These are phyloP conservation scores for Gleditsia sinensis DNA, from an alignment of 306 rosid genomes.

Conservation along the genomic window DNA sequence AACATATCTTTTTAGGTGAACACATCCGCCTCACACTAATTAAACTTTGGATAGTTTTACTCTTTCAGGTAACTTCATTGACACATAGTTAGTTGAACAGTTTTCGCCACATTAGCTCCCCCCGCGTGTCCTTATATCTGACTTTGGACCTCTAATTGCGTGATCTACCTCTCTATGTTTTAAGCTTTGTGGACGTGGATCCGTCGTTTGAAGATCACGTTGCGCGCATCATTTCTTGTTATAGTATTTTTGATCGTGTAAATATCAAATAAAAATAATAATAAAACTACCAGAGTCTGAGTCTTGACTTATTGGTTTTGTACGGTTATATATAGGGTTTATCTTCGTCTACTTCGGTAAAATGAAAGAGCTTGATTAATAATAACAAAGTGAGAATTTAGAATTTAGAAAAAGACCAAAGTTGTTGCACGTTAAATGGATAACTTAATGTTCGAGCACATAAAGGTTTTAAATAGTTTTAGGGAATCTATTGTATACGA, in stretches of 20 bases:
- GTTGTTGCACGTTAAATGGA: neutral
- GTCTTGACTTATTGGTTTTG: neutral
- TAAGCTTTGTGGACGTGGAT: too few relatives aligned
- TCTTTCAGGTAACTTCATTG: conserved; percentile 36
- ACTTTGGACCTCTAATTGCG: neutral
- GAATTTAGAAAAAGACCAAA: neutral
- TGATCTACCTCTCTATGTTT: too few relatives aligned
- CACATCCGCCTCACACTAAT: conserved; percentile 23
- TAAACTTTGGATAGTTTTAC: conserved; percentile 36
- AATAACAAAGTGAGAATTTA: neutral
- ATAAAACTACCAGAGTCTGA: too few relatives aligned
- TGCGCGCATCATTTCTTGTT: too few relatives aligned
- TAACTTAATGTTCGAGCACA: neutral
- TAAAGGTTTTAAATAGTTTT: neutral
- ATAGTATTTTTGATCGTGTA: too few relatives aligned
- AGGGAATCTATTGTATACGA: neutral
- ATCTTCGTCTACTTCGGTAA: too few relatives aligned
- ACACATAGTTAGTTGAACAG: conserved; percentile 33
- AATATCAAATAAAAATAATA: too few relatives aligned
- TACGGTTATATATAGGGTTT: neutral
- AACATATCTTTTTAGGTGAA: conserved; percentile 30
- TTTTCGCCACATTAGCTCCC: conserved; percentile 23
- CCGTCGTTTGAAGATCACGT: too few relatives aligned
- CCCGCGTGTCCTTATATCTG: neutral
- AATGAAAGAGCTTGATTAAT: neutral